A percentile compares a stretch with the other conserved stretches of the same genome.
Evolutionary conservation across 2,329 filamentous ascomycete species (phyloP).

Genomic region (Huntiella decipiens): DNA sequence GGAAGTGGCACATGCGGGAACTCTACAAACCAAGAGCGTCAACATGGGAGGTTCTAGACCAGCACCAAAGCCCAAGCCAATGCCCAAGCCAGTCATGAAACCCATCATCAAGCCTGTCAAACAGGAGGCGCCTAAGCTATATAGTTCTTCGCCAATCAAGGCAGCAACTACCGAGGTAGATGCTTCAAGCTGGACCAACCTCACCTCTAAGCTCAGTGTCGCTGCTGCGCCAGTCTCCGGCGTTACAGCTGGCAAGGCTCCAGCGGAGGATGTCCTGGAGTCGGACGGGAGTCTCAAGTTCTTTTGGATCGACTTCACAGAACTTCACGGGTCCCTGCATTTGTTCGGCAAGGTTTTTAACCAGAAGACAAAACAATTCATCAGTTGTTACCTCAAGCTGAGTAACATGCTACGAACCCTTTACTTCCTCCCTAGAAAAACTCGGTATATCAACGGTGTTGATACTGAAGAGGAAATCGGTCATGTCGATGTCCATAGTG

Average conservation of each 20-base stretch:
- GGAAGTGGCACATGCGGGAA: slow-evolving; percentile 64
- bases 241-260: slow-evolving; percentile 58
- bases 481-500: slow-evolving; percentile 77
- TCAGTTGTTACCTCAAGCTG: slow-evolving; percentile 89
- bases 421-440: slow-evolving; percentile 72
- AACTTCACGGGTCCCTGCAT: slow-evolving; percentile 77
- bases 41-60: slow-evolving; percentile 65
- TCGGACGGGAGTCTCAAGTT: slow-evolving; percentile 80
- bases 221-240: slow-evolving; percentile 29
- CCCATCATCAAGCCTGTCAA: slow-evolving; percentile 56
- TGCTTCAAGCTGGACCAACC: slow-evolving; percentile 70
- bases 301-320: slow-evolving; percentile 95
- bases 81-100: slow-evolving; percentile 37
- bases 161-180: slow-evolving; percentile 31
- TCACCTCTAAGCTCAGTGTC: slow-evolving; percentile 73
- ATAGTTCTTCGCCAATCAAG: slow-evolving; percentile 13
- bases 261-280: slow-evolving; percentile 72
- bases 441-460: slow-evolving; percentile 34
- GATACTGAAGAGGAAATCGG: slow-evolving; percentile 60
- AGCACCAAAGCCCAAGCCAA: slow-evolving; percentile 57
- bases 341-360: slow-evolving; percentile 93
- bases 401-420: slow-evolving; percentile 88
- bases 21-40: slow-evolving; percentile 49
- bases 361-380: slow-evolving; percentile 57
- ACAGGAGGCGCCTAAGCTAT: slow-evolving; percentile 34